Evolutionary conservation across 2,329 filamentous ascomycete species (phyloP), one percentile per base, ranked within the genome.

Genomic region (Colletotrichum lindemuthianum): DNA sequence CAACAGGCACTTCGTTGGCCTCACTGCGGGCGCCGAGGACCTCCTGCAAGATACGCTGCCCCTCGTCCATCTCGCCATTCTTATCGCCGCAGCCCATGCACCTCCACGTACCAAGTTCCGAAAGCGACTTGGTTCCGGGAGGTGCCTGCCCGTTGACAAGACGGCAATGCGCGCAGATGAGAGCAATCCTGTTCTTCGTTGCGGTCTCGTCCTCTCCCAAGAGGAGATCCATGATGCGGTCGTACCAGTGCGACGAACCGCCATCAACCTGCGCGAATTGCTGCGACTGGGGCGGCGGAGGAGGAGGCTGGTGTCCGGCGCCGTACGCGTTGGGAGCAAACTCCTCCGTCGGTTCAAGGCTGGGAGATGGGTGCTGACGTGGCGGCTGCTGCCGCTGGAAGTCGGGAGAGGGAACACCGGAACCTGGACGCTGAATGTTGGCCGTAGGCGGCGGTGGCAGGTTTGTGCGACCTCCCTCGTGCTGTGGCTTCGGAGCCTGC

Each of bases 101-200:
- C 65, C 90, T 88, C 96, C 96, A 99, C 66, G 84, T 83, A 2
- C 95, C 96, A 1, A 99, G 73, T 55, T 97, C 94, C 43, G 92
- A 88, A 1, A 95, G 79, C 0, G 84, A 87, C 70, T 88, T 90
- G 0, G 91, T 90, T 1, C 96, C 96, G 0, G 96, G 95, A 2
- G 96, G 94, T 4, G 96, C 96, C 75, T 97, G 96, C 0, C 96
- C 96, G 74, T 99, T 99, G 51, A 99, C 94, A 2, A 97, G 85
- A 36, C 92, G 86, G 75, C 96, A 99, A 43, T 86, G 83, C 37
- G 82, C 77, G 78, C 96, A 99, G 59, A 99, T 92, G 68, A 99
- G 82, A 8, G 89, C 95, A 63, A 97, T 88, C 15, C 96, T 89
- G 76, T 98, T 98, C 80, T 93, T 96, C 2, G 95, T 88, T 11